These are phyloP conservation scores for Volutella citrinella DNA, from an alignment of 2,329 filamentous ascomycete genomes.

Conservation along the genomic window DNA sequence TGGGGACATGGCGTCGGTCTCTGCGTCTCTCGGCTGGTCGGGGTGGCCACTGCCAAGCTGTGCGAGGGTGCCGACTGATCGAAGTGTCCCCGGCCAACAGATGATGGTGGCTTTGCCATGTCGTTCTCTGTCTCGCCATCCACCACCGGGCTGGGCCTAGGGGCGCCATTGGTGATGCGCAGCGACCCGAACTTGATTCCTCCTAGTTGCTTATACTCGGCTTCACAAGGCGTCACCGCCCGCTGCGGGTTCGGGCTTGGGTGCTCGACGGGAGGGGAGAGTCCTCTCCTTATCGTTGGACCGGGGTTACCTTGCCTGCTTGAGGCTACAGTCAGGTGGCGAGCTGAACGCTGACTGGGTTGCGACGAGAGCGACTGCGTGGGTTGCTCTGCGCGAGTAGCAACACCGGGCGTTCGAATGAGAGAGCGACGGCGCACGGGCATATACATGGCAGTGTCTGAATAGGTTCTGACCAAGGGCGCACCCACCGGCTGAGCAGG, in stretches of 20 bases:
- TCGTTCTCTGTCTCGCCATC: constrained; percentile 15
- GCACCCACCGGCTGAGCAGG: constrained; percentile 12
- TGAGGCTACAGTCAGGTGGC: constrained; percentile 35
- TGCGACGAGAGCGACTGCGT: constrained; percentile 21
- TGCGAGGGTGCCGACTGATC: not conserved
- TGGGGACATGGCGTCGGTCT: not conserved
- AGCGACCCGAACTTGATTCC: constrained; percentile 61
- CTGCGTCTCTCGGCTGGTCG: not conserved
- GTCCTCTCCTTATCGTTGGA: constrained; percentile 28
- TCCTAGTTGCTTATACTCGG: constrained; percentile 58
- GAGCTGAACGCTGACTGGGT: constrained; percentile 36
- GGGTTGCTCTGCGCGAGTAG: constrained; percentile 37
- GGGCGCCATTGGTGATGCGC: constrained; percentile 60
- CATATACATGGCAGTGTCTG: constrained; percentile 46
- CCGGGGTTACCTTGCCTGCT: constrained; percentile 40
- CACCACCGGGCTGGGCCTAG: constrained; percentile 40
- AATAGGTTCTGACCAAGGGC: constrained; percentile 32
- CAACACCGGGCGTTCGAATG: constrained; percentile 47
- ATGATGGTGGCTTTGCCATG: constrained; percentile 6
- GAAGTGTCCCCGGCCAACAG: constrained; percentile 10
- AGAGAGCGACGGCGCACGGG: constrained; percentile 47
- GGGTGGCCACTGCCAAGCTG: not conserved
- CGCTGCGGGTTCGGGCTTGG: constrained; percentile 18
- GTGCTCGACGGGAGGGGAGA: constrained; percentile 32
- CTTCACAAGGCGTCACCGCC: constrained; percentile 43